These are phyloP conservation scores for Termitomyces sp. DNA, from an alignment of 768 basidiomycete species.

Conservation along the genomic window DNA sequence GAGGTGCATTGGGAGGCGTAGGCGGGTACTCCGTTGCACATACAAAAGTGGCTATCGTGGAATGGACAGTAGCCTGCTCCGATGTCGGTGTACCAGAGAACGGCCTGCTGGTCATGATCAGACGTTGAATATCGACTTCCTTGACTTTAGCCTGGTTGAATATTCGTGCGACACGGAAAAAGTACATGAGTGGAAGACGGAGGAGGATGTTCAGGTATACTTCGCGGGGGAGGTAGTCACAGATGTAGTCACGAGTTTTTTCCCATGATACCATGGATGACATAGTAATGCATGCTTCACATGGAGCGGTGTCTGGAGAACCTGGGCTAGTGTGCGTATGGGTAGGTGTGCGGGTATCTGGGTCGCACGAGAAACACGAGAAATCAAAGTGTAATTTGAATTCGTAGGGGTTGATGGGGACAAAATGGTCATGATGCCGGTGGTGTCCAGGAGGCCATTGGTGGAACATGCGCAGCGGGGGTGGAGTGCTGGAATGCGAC, in stretches of 20 bases:
- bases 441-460: slow-evolving; percentile 47
- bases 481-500: slow-evolving; percentile 34
- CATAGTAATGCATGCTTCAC: slow-evolving; percentile 2
- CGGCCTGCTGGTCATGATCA: slow-evolving; percentile 22
- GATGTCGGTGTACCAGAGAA: slow-evolving; percentile 10
- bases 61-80: slow-evolving; percentile 7
- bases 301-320: not conserved
- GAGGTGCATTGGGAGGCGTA: not conserved
- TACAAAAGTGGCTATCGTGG: not conserved
- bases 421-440: slow-evolving; percentile 45
- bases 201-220: slow-evolving; percentile 35
- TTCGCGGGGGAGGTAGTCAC: slow-evolving; percentile 34
- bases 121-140: slow-evolving; percentile 59
- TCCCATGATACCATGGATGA: slow-evolving; percentile 3
- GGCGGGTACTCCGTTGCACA: slow-evolving; percentile 8
- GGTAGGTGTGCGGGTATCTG: slow-evolving; percentile 5
- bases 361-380: slow-evolving; percentile 2
- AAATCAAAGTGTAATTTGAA: slow-evolving; percentile 19
- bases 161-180: slow-evolving; percentile 68
- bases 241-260: slow-evolving; percentile 8
- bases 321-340: slow-evolving; percentile 1
- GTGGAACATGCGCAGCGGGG: slow-evolving; percentile 56
- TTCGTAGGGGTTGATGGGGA: slow-evolving; percentile 51
- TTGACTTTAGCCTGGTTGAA: slow-evolving; percentile 78
- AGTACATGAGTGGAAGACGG: slow-evolving; percentile 74